These are phyloP conservation scores for Pelargonium australe DNA, from an alignment of 441 rosid genomes.

Conservation along the genomic window DNA sequence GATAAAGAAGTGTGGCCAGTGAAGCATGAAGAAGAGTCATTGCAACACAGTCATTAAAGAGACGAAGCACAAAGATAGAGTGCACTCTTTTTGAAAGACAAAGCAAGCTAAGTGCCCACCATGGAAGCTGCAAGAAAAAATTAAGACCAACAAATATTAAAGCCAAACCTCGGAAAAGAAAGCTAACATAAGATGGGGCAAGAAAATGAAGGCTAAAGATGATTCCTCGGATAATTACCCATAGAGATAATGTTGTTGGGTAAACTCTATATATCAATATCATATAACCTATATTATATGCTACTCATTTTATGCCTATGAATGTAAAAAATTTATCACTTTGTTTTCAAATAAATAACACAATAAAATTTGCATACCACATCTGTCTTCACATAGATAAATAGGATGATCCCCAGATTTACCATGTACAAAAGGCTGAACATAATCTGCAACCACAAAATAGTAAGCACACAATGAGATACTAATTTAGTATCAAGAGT, in stretches of 20 bases:
- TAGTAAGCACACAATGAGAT: conserved; percentile 6
- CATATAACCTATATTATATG: neutral
- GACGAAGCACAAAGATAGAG: conserved; percentile 89
- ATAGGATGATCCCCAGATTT: conserved; percentile 63
- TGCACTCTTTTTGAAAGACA: conserved; percentile 89
- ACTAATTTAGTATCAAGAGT: neutral
- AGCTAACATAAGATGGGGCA: neutral
- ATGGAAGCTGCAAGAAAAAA: conserved; percentile 62
- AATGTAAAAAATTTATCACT: neutral
- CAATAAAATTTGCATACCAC: conserved; percentile 40
- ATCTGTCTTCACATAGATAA: conserved; percentile 63
- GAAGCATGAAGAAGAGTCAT: conserved; percentile 78
- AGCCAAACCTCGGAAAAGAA: conserved; percentile 5
- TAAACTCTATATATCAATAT: neutral
- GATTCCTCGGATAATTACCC: neutral
- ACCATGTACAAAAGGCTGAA: conserved; percentile 66
- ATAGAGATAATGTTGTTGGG: neutral
- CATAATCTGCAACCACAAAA: conserved; percentile 53
- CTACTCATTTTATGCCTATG: neutral
- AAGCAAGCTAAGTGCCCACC: conserved; percentile 82
- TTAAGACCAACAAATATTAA: conserved; percentile 7
- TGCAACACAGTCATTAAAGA: conserved; percentile 88
- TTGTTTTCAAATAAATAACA: conserved; percentile 9
- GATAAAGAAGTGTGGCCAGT: conserved; percentile 54
- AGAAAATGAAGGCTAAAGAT: neutral